These are phyloP conservation scores for Trypanosoma avium DNA, from an alignment of 208 protist species.

Conservation along the genomic window DNA sequence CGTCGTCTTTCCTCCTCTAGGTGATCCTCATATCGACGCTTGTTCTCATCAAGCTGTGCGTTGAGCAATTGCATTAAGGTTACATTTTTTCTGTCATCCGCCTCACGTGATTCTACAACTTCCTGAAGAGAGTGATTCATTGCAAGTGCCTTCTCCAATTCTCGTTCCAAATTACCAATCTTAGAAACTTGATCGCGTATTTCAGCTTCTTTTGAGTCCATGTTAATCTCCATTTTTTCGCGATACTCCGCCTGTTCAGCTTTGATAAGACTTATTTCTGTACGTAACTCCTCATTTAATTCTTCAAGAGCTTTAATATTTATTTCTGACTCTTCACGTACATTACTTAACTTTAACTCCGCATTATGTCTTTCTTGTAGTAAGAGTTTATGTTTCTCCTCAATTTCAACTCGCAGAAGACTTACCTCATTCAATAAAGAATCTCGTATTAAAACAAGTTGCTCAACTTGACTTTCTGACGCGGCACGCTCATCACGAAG, in stretches of 20 bases:
- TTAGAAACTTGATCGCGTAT: conserved; percentile 41
- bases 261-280: conserved; percentile 33
- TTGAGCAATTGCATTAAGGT: conserved; percentile 86
- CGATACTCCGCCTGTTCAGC: conserved; percentile 43
- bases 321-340: conserved; percentile 38
- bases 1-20: conserved; percentile 51
- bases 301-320: conserved; percentile 34
- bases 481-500: conserved; percentile 35
- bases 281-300: conserved; percentile 37
- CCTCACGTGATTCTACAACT: conserved; percentile 66
- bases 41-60: conserved; percentile 74
- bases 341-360: conserved; percentile 27
- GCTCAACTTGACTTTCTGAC: conserved; percentile 56
- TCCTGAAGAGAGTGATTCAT: conserved; percentile 75
- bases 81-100: conserved; percentile 80
- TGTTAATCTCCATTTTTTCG: conserved; percentile 33
- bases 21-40: conserved; percentile 58
- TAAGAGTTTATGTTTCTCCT: conserved; percentile 40
- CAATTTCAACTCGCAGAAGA: conserved; percentile 46
- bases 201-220: conserved; percentile 49
- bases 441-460: conserved; percentile 51
- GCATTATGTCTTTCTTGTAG: conserved; percentile 32
- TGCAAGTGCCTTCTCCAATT: conserved; percentile 72
- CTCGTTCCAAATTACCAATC: conserved; percentile 51
- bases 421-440: conserved; percentile 67